Evolutionary conservation across 2,329 filamentous ascomycete species (phyloP), one percentile per base, ranked within the genome.

Genomic region (Penicillium sp.): DNA sequence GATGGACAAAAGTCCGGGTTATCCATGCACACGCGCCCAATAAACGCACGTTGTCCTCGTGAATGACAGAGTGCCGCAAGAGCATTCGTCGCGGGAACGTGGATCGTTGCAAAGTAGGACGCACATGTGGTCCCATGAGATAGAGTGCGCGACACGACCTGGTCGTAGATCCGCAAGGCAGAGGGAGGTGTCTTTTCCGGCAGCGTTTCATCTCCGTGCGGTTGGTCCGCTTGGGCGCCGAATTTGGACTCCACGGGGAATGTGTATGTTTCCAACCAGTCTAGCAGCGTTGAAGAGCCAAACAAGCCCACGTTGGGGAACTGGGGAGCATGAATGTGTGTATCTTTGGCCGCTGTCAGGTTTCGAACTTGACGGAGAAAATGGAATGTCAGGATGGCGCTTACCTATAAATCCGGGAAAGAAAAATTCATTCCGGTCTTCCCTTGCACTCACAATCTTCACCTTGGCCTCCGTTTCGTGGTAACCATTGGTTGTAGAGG

Each of bases 1-100:
- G 79, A 77, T 0, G 90, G 90, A 34, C 82, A 84, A 4, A 86
- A 69, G 0, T 71, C 66, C 0, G 68, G 66, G 28, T 79, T 78
- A 66, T 97, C 89, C 93, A 98, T 97, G 74, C 90, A 96, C n/a
- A 94, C 88, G 36, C 93, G 79, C 29, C 93, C 93, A 36, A 98
- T 81, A 55, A 97, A 87, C 5, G 93, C 93, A 45, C 93, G 79
- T 71, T 98, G 93, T 39, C 93, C 93, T 26, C 81, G 73, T 0
- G 72, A 65, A n/a, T 88, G 76, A 62, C 91, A 96, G 13, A 96
- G 80, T 54, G 88, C 82, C 0, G 90, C 87, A 5, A 98, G 83
- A 6, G 95, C 78, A 65, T 95, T 96, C n/a, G 93, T 98, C 1
- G 90, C 83, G 1, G 81, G 76, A 1, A 95, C 86, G 66, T 95